Base-by-base conservation (phyloP, 768 basidiomycete species). In the Mycena galericulata region DNA sequence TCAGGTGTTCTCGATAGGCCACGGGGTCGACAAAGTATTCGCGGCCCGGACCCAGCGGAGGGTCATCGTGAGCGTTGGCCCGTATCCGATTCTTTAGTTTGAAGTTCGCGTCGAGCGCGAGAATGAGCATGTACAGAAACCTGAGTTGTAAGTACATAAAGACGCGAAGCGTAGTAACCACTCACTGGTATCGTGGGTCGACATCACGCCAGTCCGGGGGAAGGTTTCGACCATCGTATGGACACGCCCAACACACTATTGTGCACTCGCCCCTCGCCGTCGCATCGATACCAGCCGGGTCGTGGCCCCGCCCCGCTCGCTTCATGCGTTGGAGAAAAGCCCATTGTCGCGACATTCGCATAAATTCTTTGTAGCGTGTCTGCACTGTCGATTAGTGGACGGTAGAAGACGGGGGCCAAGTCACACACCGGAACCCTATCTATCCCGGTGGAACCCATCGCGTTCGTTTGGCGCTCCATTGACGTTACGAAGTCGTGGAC, bases 91-190 rank as follows among this genome's bases (percentile, higher is more conserved):
- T 30, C 3, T 40, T 46, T 26, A 67, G 26, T 17, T 57, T 59
- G n/a, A 72, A 68, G 41, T 77, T 78, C 17, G 77, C 74, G 64
- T 77, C 77, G 24, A 76, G 32, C 2, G 76, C 68, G 20, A 78
- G 36, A 36, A 74, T 58, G 1, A 74, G 57, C 15, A 58, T 67
- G 60, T 74, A 76, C 1, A 77, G 45, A 46, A 56, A 78, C 27
- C 76, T 78, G 24, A n/a, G 14, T 7, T 5, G 2, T 30, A 4
- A 9, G 17, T 4, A n/a, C 18, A 18, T 17, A 14, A 14, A 11
- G 8, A 20, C 11, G 9, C 14, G 8, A 41, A 2, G 30, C 9
- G 38, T 18, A n/a, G 4, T 38, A n/a, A 50, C 18, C 14, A 62
- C 38, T 67, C 24, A 43, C 54, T 54, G 40, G 26, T 62, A 30